Evolutionary conservation across 768 basidiomycete genomes (phyloP).

Genomic region (Kwoniella botswanensis): DNA sequence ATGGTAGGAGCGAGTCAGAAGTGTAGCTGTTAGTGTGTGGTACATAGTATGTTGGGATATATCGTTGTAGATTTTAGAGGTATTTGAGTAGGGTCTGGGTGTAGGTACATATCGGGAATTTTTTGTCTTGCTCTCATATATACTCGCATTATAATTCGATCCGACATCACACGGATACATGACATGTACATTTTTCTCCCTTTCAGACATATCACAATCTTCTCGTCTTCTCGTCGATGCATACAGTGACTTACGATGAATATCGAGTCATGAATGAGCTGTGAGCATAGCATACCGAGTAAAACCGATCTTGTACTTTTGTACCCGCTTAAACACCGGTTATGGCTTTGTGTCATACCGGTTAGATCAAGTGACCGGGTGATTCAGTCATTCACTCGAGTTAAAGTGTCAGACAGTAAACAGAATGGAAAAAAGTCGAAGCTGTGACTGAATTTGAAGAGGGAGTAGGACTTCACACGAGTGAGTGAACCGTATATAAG

Average conservation of each 20-base stretch:
- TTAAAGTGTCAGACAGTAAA: neutral
- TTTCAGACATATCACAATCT: neutral
- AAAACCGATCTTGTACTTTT: constrained; percentile 5
- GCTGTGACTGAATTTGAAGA: neutral
- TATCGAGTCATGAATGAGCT: neutral
- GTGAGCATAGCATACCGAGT: constrained; percentile 13
- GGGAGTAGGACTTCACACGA: constrained; percentile 2
- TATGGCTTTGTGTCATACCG: neutral
- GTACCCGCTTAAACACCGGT: constrained; percentile 10
- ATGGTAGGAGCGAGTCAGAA: constrained; percentile 50
- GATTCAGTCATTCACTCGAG: constrained; percentile 9
- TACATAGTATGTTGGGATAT: neutral
- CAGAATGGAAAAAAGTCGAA: neutral
- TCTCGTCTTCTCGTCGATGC: neutral
- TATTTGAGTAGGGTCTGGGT: too few species aligned
- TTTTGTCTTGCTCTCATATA: neutral
- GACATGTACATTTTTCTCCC: neutral
- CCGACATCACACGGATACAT: neutral
- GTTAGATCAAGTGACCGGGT: constrained; percentile 14
- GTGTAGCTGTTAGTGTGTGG: constrained; percentile 43
- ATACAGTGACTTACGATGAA: constrained; percentile 1
- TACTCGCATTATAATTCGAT: constrained; percentile 5
- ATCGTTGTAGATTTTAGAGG: neutral
- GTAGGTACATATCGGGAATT: neutral
- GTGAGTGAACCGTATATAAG: neutral